These are phyloP conservation scores for Venturiaceae sp. DNA, from an alignment of 2,329 filamentous ascomycete species.

Conservation along the genomic window DNA sequence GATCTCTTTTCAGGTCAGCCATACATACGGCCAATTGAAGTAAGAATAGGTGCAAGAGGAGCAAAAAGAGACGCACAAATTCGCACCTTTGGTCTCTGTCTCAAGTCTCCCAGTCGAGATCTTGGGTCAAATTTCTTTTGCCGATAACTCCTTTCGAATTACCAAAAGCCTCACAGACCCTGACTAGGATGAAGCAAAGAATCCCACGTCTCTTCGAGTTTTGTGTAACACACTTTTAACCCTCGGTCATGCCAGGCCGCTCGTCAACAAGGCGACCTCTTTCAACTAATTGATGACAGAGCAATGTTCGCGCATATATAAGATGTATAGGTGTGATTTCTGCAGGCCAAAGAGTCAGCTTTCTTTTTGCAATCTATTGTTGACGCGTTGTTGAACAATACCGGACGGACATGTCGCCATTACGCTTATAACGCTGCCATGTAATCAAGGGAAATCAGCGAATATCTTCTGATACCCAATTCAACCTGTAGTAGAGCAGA, in stretches of 20 bases:
- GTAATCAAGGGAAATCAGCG: background rate
- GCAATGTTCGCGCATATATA: background rate
- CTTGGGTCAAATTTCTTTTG: too few species aligned
- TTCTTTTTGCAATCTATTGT: background rate
- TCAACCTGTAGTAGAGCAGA: background rate
- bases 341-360: background rate
- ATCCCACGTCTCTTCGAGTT: too few species aligned
- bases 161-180: too few species aligned
- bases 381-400: background rate
- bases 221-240: too few species aligned
- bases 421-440: background rate
- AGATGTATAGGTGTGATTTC: background rate
- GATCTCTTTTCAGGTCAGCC: background rate
- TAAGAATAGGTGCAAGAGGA: background rate
- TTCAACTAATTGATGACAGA: too few species aligned
- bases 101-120: too few species aligned
- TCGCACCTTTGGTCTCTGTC: too few species aligned
- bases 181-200: too few species aligned
- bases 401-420: background rate
- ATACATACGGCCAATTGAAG: background rate
- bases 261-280: background rate
- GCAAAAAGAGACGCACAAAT: background rate
- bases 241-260: too few species aligned
- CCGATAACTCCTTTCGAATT: too few species aligned
- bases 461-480: background rate